Evolutionary conservation across 2,329 filamentous ascomycete genomes (phyloP).

Genomic region (Cytospora piceae): DNA sequence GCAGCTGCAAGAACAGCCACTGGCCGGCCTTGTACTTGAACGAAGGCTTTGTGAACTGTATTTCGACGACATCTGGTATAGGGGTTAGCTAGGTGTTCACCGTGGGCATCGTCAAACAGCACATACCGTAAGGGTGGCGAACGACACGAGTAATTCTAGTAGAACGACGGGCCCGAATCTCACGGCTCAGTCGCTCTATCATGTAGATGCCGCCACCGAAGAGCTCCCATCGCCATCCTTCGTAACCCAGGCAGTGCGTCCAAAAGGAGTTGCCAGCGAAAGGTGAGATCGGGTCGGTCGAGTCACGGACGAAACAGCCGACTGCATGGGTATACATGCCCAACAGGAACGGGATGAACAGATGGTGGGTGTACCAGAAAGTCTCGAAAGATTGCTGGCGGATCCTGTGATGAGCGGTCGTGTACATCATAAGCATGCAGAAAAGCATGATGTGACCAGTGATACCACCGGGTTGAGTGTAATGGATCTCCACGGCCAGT

Average conservation of each 20-base stretch:
- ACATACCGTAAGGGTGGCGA: constrained; percentile 87
- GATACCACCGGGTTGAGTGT: constrained; percentile 83
- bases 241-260: constrained; percentile 91
- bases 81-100: constrained; percentile 37
- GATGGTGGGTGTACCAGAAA: constrained; percentile 98
- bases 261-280: constrained; percentile 84
- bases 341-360: constrained; percentile 95
- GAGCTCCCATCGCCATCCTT: constrained; percentile 97
- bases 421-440: constrained; percentile 99
- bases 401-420: constrained; percentile 89
- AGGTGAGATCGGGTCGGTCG: constrained; percentile 71
- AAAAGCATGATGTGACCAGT: constrained; percentile 97
- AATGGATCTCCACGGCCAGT: constrained; percentile 88
- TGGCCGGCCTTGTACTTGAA: constrained; percentile 99
- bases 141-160: constrained; percentile 94
- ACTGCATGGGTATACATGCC: constrained; percentile 95
- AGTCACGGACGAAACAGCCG: constrained; percentile 94
- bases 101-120: background rate
- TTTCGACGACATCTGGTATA: constrained; percentile 81
- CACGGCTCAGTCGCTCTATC: constrained; percentile 85
- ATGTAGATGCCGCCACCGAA: constrained; percentile 85
- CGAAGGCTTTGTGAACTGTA: constrained; percentile 93
- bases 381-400: constrained; percentile 97
- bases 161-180: constrained; percentile 79
- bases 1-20: constrained; percentile 96